Evolutionary conservation across 768 basidiomycete genomes (phyloP), one percentile per base, ranked within the genome.

Genomic region (Floccularia luteovirens): DNA sequence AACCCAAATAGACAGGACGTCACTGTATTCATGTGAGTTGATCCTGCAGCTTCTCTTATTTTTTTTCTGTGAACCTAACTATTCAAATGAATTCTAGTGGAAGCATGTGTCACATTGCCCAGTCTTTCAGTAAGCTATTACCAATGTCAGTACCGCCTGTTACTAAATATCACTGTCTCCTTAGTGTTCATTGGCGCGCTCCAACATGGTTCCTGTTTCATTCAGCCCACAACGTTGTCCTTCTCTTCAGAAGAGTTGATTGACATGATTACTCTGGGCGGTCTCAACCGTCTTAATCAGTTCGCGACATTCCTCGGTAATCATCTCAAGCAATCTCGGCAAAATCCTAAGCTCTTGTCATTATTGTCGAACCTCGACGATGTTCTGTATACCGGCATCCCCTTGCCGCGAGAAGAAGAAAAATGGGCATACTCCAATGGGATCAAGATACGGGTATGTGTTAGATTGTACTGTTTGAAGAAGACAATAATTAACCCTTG

Each of bases 41-140:
- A n/a, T n/a, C n/a, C n/a, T n/a, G n/a, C n/a, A n/a, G n/a, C 37
- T 53, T 45, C 46, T 39, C 45, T 39, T 41, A 30, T 31, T 35
- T 24, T 30, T 49, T 43, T 39, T 27, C 39, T 48, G 48, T 40
- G 45, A 51, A 49, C 54, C 56, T 66, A 52, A 61, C 55, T 63
- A 48, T 64, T 52, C 47, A 50, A 36, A 43, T 56, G 39, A 45
- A 56, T 43, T 49, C 40, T 63, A 86, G 83, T 69, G 84, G 86
- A 42, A 82, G 80, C 66, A 82, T 88, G 82, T 86, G 80, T 54
- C 86, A 87, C 59, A 87, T 87, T 45, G 86, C 61, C 21, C 82
- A 87, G 58, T 75, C 71, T 30, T 84, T 78, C 69, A 79, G 82
- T 84, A 59, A 66, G 80, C 64, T 49, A 36, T 41, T 25, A 40